Evolutionary conservation across 116 monocot genomes (phyloP), one percentile per base, ranked within the genome.

Genomic region (Dioscorea cayenensis): DNA sequence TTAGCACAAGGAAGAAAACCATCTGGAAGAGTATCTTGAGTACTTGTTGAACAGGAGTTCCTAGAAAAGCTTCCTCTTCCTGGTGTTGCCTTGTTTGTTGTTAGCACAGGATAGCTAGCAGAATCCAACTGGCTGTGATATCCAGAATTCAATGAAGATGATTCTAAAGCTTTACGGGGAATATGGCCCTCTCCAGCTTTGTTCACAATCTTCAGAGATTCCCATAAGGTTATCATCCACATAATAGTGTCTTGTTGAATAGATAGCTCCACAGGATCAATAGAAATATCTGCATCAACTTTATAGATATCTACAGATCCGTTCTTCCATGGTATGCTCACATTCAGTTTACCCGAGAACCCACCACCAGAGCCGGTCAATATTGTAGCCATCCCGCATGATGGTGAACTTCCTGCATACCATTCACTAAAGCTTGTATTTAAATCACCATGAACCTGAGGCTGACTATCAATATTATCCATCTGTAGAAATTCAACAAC

Each of bases 291-390:
- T 28, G 94, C 99, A 80, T 91, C 85, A 66, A 99, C 68, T 81
- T 85, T 89, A 32, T 70, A 76, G 49, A 89, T 73, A 76, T 94
- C 91, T 72, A 91, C 68, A 60, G 77, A 84, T 66, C 94, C 94
- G 85, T 94, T 94, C 69, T 89, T 89, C 99, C 91, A 99, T 19
- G 99, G 99, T 66, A 99, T 99, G 73, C 85, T 85, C 63, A 99
- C 68, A 78, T 91, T 91, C 66, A 99, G 51, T 58, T 64, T 83
- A 43, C 99, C 99, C 50, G 91, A 86, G 75, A 94, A 86, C 17
- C 97, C 99, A 69, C 79, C 82, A 73, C 60, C 76, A 27, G 75
- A 50, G 18, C 99, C 91, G 67, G 79, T 76, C 77, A 99, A 80
- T 60, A 94, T 69, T 59, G 76, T 29, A 21, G 76, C 75, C 28